Evolutionary conservation across 495 filamentous ascomycete genomes (phyloP).

Genomic region (Trypethelium eluteriae): DNA sequence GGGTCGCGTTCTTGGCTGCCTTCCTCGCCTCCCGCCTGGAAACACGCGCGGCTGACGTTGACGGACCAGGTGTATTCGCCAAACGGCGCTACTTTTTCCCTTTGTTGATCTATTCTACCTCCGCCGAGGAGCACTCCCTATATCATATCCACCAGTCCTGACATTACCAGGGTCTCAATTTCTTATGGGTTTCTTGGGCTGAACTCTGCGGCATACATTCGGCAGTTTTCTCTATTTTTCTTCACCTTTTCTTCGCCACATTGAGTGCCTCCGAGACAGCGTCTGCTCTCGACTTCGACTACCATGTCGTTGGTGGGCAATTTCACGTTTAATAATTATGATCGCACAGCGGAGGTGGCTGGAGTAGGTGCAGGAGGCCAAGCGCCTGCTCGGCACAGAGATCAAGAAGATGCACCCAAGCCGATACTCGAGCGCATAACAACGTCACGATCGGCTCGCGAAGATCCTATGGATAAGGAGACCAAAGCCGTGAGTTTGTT

Average conservation of each 20-base stretch:
- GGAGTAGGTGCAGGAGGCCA: slow-evolving; percentile 12
- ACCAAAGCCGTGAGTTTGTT: neutral
- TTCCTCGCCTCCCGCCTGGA: too few relatives aligned
- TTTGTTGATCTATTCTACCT: too few relatives aligned
- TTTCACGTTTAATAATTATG: slow-evolving; percentile 26
- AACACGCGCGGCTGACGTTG: too few relatives aligned
- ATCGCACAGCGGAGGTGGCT: slow-evolving; percentile 19
- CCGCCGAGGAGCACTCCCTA: too few relatives aligned
- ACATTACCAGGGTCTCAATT: neutral
- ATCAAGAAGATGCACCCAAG: slow-evolving; percentile 4
- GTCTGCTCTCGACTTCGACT: neutral
- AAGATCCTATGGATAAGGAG: slow-evolving; percentile 7
- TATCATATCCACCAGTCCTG: too few relatives aligned
- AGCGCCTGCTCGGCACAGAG: neutral
- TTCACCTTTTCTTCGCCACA: neutral
- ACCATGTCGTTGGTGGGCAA: slow-evolving; percentile 28
- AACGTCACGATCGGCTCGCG: neutral
- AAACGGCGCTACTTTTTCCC: too few relatives aligned
- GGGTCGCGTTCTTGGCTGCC: too few relatives aligned
- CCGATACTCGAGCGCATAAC: neutral
- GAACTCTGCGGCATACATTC: neutral
- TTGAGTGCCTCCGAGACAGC: neutral
- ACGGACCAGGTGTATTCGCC: too few relatives aligned
- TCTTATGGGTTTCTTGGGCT: neutral
- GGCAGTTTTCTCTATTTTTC: neutral